Evolutionary conservation across 148 eudicot species (phyloP), one percentile per base, ranked within the genome.

Genomic region (Hydrangea macrophylla): DNA sequence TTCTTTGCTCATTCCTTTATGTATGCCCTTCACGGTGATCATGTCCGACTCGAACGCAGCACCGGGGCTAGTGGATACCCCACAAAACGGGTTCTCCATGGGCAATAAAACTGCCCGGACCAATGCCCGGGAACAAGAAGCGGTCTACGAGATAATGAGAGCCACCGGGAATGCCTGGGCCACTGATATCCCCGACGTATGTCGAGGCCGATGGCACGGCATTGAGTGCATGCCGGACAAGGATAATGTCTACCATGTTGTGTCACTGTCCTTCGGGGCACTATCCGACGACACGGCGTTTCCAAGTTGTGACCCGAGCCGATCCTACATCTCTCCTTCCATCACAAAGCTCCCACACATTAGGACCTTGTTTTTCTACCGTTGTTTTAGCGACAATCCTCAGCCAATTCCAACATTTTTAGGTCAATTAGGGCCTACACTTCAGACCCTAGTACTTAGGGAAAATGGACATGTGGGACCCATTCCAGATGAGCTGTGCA

Each of bases 171-270:
- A 94, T 32, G 70, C 77, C 0, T 94, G 99, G 99, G 99, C 97
- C 13, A 76, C 81, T 0, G 90, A 94, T 15, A 91, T 94, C 45
- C 86, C 90, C 11, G 97, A 94, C 32, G 96, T 94, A 8, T 94
- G 99, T 44, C 80, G 89, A 0, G 97, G 96, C 23, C 74, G 99
- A 65, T 94, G 99, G 99, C 99, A 94, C 2, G 99, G 97, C 23
- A 94, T 94, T 7, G 99, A 94, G 75, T 94, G 99, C 76, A 88
- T 94, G 90, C 97, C 99, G 17, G 99, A 94, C 42, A 85, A 85
- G 53, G 78, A 89, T 50, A 87, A 94, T 15, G 73, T 89, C 28
- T 87, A 76, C 79, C 99, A 94, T 35, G 78, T 94, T 2, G 89
- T 94, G 6, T 88, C 99, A 0, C 81, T 94, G 18, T 94, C 99